Evolutionary conservation across 805 yeast species (phyloP).

Genomic region (Metschnikowia dekortorum): DNA sequence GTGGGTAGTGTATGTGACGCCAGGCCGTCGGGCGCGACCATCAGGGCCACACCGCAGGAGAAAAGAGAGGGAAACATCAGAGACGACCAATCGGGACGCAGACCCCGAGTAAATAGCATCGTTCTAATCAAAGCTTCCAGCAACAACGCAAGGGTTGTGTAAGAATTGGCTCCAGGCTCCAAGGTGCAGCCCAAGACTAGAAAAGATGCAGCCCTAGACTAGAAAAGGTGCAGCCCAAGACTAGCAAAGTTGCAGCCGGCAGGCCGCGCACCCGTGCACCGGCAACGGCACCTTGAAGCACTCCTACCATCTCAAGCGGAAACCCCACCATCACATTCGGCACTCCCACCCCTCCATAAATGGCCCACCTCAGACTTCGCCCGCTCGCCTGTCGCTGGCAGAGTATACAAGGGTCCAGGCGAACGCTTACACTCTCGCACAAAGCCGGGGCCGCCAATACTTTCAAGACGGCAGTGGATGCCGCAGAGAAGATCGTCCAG

Average conservation of each 20-base stretch:
- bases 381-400: neutral
- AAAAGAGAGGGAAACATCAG: no score
- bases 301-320: constrained; percentile 1
- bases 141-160: no score
- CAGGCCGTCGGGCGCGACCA: no score
- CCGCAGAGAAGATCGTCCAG: constrained; percentile 72
- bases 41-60: no score
- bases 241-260: neutral
- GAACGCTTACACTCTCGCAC: neutral
- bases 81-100: no score
- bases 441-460: constrained; percentile 10
- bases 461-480: constrained; percentile 54
- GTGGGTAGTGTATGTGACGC: no score
- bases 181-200: no score
- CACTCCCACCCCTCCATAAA: neutral
- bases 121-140: no score
- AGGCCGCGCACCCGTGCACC: constrained; percentile 5
- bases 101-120: no score
- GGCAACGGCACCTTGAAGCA: neutral
- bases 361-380: constrained; percentile 1
- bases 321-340: neutral
- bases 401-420: neutral
- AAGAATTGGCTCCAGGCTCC: no score
- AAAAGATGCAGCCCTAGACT: no score
- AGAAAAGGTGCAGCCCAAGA: no score